Conservation (phyloP, 2,329 filamentous ascomycete species). For the Decorospora gaudefroyi region DNA sequence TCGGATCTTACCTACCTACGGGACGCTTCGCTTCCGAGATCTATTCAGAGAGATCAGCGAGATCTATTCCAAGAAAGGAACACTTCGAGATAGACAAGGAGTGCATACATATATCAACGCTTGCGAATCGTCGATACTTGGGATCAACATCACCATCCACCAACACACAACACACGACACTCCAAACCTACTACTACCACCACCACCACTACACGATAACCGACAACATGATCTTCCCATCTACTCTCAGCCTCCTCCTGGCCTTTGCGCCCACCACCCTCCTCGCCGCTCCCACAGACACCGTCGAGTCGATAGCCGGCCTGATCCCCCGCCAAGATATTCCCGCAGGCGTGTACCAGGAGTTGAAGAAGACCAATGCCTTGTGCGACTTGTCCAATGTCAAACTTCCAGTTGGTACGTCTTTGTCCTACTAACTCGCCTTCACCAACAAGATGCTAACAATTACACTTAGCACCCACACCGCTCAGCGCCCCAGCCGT, state of each 20-base stretch:
- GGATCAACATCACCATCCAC: slow-evolving; percentile 9
- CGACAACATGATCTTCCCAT: slow-evolving; percentile 45
- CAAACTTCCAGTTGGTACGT: slow-evolving; percentile 41
- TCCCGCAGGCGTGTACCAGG: slow-evolving; percentile 23
- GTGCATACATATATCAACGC: background rate
- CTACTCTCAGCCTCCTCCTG: slow-evolving; percentile 38
- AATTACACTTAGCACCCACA: slow-evolving; percentile 53
- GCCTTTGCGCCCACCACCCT: slow-evolving; percentile 41
- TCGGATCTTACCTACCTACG: background rate
- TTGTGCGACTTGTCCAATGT: slow-evolving; percentile 38
- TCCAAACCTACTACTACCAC: background rate
- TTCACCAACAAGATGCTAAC: slow-evolving; percentile 22
- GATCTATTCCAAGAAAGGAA: slow-evolving; percentile 15
- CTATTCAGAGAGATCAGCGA: background rate
- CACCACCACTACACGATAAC: background rate
- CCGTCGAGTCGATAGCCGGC: slow-evolving; percentile 26
- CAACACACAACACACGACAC: slow-evolving; percentile 12
- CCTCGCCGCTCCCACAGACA: slow-evolving; percentile 41
- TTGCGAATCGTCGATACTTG: too few species aligned
- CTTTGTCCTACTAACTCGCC: background rate
- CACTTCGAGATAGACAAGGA: background rate
- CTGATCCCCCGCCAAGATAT: slow-evolving; percentile 26
- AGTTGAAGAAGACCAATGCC: slow-evolving; percentile 28
- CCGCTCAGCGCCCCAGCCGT: slow-evolving; percentile 64
- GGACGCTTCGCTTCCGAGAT: background rate